Base-by-base conservation (phyloP, 768 basidiomycete genomes). In the Cyclocybe aegerita region DNA sequence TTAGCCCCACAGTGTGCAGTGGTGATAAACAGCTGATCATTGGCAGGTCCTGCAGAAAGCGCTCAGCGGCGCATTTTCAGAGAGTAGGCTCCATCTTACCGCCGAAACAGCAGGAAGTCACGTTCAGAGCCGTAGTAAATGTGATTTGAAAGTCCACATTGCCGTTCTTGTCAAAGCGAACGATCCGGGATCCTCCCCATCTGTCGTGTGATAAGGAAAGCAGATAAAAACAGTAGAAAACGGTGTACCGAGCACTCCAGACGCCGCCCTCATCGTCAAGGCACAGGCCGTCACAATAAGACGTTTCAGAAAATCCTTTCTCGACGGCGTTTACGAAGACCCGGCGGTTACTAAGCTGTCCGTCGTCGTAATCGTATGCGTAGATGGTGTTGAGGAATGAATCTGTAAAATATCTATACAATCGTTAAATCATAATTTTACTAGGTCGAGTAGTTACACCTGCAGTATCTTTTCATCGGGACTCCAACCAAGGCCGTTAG, bases 71-170 rank as follows among this genome's bases (percentile, higher is more conserved):
- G 39, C 43, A 50, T 45, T 56, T 43, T 6, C 17, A 15, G 30
- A 35, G 31, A n/a, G 35, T 29, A 48, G 29, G 23, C 43, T 50
- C 41, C 17, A 31, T 49, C 65, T 59, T 57, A 80, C 84, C 85
- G 65, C 85, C 86, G 61, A 88, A 88, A 59, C 81, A 82, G 54
- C 85, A 86, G 9, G 84, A 75, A 4, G 86, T 88, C 34, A 87
- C 71, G 47, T 83, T 80, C 51, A 82, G 65, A 4, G 73, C 86
- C n/a, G 74, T 80, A 16, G 85, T 83, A 56, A 88, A 82, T 12
- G 69, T 42, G 35, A 88, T 71, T 58, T 83, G 77, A 8, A 80
- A 62, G 58, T 85, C 82, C 14, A 83, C 69, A 17, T 61, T 58
- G 4, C 86, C 86, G n/a, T 77, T 70, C 29, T 65, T 65, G 23